Conservation (phyloP, 78 protist species). For the Mastigamoeba balamuthi region DNA sequence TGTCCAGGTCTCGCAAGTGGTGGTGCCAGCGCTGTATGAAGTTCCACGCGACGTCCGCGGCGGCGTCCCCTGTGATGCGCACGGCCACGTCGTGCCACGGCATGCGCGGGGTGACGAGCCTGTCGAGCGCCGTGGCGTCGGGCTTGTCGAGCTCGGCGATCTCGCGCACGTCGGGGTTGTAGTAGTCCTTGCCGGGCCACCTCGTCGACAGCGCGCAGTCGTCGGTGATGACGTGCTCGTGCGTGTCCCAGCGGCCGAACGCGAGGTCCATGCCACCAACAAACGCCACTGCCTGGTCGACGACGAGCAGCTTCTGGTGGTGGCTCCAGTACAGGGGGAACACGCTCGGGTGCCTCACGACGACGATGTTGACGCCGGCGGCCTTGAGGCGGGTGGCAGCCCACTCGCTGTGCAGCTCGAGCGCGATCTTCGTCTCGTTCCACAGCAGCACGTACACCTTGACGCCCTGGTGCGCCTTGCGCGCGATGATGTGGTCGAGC, state of each 20-base stretch:
- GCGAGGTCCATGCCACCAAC: constrained; percentile 56
- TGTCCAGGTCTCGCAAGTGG: no score
- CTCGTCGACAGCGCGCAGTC: background rate
- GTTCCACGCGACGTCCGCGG: constrained; percentile 64
- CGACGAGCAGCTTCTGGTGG: constrained; percentile 61
- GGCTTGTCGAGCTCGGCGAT: constrained; percentile 11
- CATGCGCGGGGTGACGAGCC: constrained; percentile 65
- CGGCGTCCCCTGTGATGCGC: constrained; percentile 45
- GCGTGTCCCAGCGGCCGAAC: background rate
- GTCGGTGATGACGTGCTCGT: background rate
- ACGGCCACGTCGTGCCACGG: constrained; percentile 88
- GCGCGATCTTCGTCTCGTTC: constrained; percentile 57
- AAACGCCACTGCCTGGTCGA: constrained; percentile 60
- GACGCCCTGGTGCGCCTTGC: constrained; percentile 55
- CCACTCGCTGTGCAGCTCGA: background rate
- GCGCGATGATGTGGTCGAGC: constrained; percentile 21
- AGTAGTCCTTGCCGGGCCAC: constrained; percentile 24
- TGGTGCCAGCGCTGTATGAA: constrained; percentile 76
- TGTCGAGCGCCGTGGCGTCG: no score
- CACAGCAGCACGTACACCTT: constrained; percentile 48
- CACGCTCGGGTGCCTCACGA: no score
- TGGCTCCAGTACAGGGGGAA: no score
- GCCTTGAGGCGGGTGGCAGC: no score
- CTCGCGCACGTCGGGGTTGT: background rate
- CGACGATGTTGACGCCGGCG: no score